Percentiles rank a stretch among this genome's conserved stretches.
Conservation (phyloP, 495 filamentous ascomycete genomes). For the Aspergillus campestris region DNA sequence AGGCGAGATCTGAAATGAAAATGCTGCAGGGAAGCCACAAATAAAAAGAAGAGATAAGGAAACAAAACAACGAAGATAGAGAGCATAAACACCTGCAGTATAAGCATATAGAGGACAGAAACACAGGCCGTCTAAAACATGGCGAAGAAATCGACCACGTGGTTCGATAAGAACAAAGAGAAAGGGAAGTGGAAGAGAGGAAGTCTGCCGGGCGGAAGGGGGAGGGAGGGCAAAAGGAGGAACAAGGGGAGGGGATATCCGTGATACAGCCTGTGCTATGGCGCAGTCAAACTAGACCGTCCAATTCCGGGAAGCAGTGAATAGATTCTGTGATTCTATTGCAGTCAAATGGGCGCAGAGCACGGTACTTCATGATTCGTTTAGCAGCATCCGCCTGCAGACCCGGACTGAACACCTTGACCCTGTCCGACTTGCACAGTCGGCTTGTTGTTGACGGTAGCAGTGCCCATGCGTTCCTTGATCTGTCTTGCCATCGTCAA, state of each 20-base stretch:
- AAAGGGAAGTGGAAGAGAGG: slow-evolving; percentile 12
- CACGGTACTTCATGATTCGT: slow-evolving; percentile 19
- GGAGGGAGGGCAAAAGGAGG: no score
- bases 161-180: slow-evolving; percentile 16
- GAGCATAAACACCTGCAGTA: slow-evolving; percentile 10
- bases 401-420: slow-evolving; percentile 87
- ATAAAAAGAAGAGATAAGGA: slow-evolving; percentile 12
- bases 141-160: slow-evolving; percentile 14
- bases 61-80: slow-evolving; percentile 22
- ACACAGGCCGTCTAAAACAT: slow-evolving; percentile 35
- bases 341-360: slow-evolving; percentile 24
- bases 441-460: slow-evolving; percentile 96
- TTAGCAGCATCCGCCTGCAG: slow-evolving; percentile 92
- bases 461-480: slow-evolving; percentile 98
- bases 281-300: no score
- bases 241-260: no score
- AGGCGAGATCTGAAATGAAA: slow-evolving; percentile 22
- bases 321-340: no score
- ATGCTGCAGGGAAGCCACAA: slow-evolving; percentile 13
- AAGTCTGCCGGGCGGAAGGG: not conserved
- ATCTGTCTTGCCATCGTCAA: slow-evolving; percentile 99
- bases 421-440: slow-evolving; percentile 92
- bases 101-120: slow-evolving; percentile 18
- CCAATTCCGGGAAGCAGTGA: no score
- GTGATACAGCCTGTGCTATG: no score